Base-by-base conservation (phyloP, 148 eudicot species). In the Amaranthus palmeri region DNA sequence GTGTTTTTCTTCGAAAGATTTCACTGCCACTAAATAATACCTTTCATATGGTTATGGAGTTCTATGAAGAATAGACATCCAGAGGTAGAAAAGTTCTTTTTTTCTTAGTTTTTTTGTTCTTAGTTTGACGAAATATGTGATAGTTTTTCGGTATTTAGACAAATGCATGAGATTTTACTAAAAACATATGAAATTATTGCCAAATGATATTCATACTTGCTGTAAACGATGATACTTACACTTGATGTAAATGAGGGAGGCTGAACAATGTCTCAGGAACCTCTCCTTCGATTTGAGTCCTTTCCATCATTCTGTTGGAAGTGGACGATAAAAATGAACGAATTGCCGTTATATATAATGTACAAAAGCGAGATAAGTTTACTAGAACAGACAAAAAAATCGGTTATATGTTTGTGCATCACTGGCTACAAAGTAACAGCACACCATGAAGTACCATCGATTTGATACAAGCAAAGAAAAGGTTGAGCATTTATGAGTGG, bases 231-330 rank as follows among this genome's bases (percentile, higher is more conserved):
- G 72, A 62, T 76, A 80, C 90, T 84, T 76, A 89, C 96, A 86
- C 84, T 65, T 79, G 82, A 67, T 87, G 85, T 79, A 89, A 73
- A 80, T 85, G 91, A 65, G 81, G 77, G 70, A 79, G 82, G 74
- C 81, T 76, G 77, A 89, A 89, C 62, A 89, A 59, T 13, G 67
- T 17, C 52, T 36, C 66, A 45, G 91, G 96, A 62, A 87, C 47
- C 65, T 56, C 40, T 49, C 96, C 96, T 74, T 64, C 72, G 52
- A 89, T 61, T 54, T 65, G 57, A 41, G 83, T 81, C 3, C 67
- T 61, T 17, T 89, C 86, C 91, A 89, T 87, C 50, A 77, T 77
- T 70, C 95, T 85, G 77, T 60, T 51, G 13, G 70, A 56, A 63
- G 13, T 48, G 10, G 46, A 7, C 18, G 48, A 46, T 15, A 9